Conservation (phyloP, 169 alveolate genomes). For the Hepatocystis sp. region DNA sequence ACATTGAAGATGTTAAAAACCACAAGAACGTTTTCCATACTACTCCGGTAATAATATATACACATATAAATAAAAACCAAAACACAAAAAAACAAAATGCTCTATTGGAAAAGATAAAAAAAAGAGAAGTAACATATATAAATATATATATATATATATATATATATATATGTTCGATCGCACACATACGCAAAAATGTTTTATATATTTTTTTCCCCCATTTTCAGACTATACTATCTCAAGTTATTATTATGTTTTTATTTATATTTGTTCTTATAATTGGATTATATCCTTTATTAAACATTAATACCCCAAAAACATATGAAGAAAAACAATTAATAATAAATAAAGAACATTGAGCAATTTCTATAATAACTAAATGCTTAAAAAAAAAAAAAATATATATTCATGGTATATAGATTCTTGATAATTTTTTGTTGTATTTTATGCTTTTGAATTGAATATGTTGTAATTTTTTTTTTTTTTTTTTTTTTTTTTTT, state of each 20-base stretch:
- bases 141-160: neutral
- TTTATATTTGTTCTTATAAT: slow-evolving; percentile 46
- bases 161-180: no score
- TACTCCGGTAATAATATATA: slow-evolving; percentile 44
- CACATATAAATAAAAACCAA: no score
- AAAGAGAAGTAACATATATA: neutral
- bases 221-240: slow-evolving; percentile 51
- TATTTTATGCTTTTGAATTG: no score
- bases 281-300: slow-evolving; percentile 49
- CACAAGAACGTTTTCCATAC: slow-evolving; percentile 63
- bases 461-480: no score
- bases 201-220: neutral
- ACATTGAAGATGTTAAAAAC: slow-evolving; percentile 48
- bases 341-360: slow-evolving; percentile 66
- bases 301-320: slow-evolving; percentile 58
- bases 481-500: no score
- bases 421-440: no score
- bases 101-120: no score
- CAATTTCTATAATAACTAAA: slow-evolving; percentile 4
- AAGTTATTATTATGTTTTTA: slow-evolving; percentile 37
- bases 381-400: slow-evolving; percentile 1
- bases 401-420: slow-evolving; percentile 3
- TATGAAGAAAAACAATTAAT: slow-evolving; percentile 70
- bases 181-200: no score
- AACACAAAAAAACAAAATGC: no score